A percentile compares a stretch with the other conserved stretches of the same genome.
Evolutionary conservation across 148 eudicot species (phyloP).

Genomic region (Limonium bicolor): DNA sequence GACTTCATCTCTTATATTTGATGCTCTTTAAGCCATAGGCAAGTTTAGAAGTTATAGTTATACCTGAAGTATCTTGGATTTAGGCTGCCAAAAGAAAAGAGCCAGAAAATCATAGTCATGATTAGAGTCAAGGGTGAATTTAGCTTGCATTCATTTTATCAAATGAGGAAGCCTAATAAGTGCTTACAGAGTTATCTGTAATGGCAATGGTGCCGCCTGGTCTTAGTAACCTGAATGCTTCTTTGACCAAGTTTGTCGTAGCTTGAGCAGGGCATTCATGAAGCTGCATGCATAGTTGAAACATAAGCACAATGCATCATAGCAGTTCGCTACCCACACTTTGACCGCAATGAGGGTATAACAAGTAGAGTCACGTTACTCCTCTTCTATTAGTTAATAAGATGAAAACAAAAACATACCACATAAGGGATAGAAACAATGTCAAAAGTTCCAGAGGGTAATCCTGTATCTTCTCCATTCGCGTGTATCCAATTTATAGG

Average conservation of each 20-base stretch:
- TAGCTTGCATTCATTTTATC: neutral
- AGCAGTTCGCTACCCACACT: too few relatives aligned
- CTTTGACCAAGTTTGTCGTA: constrained; percentile 60
- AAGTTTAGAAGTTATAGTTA: constrained; percentile 1
- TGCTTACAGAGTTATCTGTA: constrained; percentile 75
- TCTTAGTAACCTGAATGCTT: constrained; percentile 78
- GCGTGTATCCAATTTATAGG: constrained; percentile 76
- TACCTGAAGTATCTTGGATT: constrained; percentile 96
- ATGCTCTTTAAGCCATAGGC: too few relatives aligned
- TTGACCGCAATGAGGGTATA: too few relatives aligned
- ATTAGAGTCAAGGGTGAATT: too few relatives aligned
- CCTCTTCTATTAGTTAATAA: too few relatives aligned
- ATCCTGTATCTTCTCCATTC: constrained; percentile 82
- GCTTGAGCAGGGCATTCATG: constrained; percentile 91
- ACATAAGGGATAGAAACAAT: constrained; percentile 84
- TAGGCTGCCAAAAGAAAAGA: constrained; percentile 42
- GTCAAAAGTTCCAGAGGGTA: constrained; percentile 76
- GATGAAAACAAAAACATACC: constrained; percentile 21
- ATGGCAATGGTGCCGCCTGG: constrained; percentile 90
- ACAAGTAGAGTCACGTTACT: too few relatives aligned
- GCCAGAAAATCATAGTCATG: neutral
- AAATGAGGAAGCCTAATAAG: neutral
- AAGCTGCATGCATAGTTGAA: constrained; percentile 28
- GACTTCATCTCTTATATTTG: neutral
- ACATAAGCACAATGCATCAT: constrained; percentile 1